phyloP scores from a whole-genome alignment of 192 early-diverging fungal species.

The Glomus cerebriforme region DNA sequence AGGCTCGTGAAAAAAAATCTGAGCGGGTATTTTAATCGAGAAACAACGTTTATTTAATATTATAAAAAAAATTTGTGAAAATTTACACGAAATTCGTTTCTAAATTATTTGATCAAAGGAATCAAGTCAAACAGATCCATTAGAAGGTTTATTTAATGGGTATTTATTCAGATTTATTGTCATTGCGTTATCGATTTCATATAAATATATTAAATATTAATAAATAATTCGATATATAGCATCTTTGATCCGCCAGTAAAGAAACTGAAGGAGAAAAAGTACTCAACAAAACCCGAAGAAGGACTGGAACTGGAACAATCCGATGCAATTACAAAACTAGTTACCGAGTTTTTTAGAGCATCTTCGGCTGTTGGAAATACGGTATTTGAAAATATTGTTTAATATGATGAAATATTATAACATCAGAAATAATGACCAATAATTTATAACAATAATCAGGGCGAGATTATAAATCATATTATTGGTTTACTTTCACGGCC shows the following conservation, averaged over 20 bases:
- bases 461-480: slow-evolving; percentile 6
- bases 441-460: not conserved
- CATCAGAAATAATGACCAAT: not conserved
- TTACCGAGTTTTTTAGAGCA: not conserved
- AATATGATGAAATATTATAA: not conserved
- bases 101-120: not conserved
- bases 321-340: not conserved
- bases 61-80: not conserved
- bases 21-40: not conserved
- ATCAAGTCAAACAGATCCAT: not conserved
- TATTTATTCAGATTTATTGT: not conserved
- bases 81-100: not conserved
- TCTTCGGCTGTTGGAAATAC: not conserved
- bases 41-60: not conserved
- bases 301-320: not conserved
- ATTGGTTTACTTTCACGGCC: not conserved
- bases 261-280: not conserved
- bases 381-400: not conserved
- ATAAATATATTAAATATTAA: not conserved
- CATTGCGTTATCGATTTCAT: not conserved
- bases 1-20: not conserved
- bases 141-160: not conserved
- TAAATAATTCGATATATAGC: not conserved
- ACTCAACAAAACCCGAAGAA: not conserved
- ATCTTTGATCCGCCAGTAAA: not conserved